Evolutionary conservation across 2,329 filamentous ascomycete genomes (phyloP), one percentile per base, ranked within the genome.

Genomic region (Penicillium glabrum): DNA sequence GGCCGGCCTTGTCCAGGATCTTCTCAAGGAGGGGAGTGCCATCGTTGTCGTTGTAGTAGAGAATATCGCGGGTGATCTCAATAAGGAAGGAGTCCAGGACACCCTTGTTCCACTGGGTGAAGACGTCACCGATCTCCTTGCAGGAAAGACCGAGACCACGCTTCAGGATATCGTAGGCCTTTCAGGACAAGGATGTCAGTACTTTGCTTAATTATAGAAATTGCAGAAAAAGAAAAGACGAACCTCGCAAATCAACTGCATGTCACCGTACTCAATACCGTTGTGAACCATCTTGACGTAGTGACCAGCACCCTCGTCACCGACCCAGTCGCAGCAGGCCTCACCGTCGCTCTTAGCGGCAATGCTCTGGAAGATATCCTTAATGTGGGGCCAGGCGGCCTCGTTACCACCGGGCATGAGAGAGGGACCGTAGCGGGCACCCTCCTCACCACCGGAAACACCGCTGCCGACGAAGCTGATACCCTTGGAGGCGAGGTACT

Each of bases 261-360:
- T 99, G 83, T 99, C 95, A 87, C 95, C 95, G 78, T 99, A 99
- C 83, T 99, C 95, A 72, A 99, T 99, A 86, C 95, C 95, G 82
- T 99, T 99, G 89, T 99, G 95, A 64, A 99, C 95, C 95, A 99
- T 99, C 90, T 99, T 99, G 84, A 99, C 93, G 85, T 97, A 99
- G 88, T 99, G 95, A 71, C 95, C 95, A 81, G 95, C 91, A 87
- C 95, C 95, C 80, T 98, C 92, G 81, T 98, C 95, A 83, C 95
- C 95, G 72, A 99, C 95, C 95, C 95, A 99, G 81, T 99, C 95
- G 77, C 95, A 99, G 88, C 95, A 99, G 66, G 95, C 82, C 86
- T 99, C 95, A 72, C 88, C 89, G 73, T 97, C 93, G 79, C 90
- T 96, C 88, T 99, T 98, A 79, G 95, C 95, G 64, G 95, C 86